phyloP scores from a whole-genome alignment of 2,329 filamentous ascomycete species.

The Apiospora phragmitis region DNA sequence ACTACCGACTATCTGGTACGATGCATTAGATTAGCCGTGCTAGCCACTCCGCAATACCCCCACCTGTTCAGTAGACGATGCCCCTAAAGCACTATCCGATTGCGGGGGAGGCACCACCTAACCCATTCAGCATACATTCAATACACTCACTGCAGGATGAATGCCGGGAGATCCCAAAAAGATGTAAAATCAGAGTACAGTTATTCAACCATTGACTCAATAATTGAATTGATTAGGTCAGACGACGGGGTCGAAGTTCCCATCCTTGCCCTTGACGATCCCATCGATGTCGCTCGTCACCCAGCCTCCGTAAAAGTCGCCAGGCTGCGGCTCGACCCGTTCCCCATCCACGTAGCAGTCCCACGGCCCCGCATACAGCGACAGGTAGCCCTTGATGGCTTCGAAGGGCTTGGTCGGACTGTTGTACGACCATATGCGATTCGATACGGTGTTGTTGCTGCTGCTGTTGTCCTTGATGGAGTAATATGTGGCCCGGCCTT shows the following conservation, averaged over 20 bases:
- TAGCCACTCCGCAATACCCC: neutral
- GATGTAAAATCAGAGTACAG: neutral
- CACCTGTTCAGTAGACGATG: neutral
- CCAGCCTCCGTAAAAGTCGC: conserved; percentile 67
- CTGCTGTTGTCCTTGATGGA: conserved; percentile 39
- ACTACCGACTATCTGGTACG: neutral
- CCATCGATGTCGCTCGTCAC: conserved; percentile 61
- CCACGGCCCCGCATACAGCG: conserved; percentile 63
- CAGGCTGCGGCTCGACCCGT: conserved; percentile 57
- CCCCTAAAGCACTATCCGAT: neutral
- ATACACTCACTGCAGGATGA: neutral
- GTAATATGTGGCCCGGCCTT: conserved; percentile 61
- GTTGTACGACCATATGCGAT: conserved; percentile 62
- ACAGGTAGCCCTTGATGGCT: conserved; percentile 55
- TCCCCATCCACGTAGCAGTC: conserved; percentile 64
- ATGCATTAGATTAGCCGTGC: neutral
- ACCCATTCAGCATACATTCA: neutral
- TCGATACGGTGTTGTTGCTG: conserved; percentile 36
- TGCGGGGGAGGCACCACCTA: neutral
- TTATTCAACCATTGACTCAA: neutral
- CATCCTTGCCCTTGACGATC: conserved; percentile 44
- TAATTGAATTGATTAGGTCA: conserved; percentile 12
- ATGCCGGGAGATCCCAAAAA: neutral
- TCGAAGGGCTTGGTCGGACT: conserved; percentile 52
- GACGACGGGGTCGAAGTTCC: conserved; percentile 39